Evolutionary conservation across 2,329 filamentous ascomycete species (phyloP), one percentile per base, ranked within the genome.

Genomic region (Seiridium unicorne): DNA sequence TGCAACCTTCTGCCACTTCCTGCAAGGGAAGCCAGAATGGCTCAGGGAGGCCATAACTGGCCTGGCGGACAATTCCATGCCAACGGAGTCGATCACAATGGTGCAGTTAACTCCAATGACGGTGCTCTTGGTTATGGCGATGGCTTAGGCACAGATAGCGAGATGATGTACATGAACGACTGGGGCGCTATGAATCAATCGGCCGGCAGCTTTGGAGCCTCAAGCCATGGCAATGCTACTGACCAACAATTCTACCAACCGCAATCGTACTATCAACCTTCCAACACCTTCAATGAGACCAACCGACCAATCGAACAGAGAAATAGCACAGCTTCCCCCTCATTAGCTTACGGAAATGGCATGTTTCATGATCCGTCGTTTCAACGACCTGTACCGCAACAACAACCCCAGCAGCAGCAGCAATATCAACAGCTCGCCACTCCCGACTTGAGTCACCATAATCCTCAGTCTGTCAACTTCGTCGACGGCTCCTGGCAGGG

Each of bases 321-420:
- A 9, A 46, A 18, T 11, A 11, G n/a, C 31, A 31, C 49, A 7
- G 42, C 54, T 3, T 40, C 44, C 9, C 54, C 40, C 18, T 18
- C 54, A 26, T 9, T 36, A 18, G 13, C 54, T 18, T 57, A 57
- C 31, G 40, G 31, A 8, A 47, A 46, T 47, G 7, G 42, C 11
- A 35, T 36, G 40, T 57, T 32, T 47, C 54, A 57, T 35, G 54
- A 57, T n/a, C 42, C 40, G 55, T 34, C 62, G 26, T 53, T 32
- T 55, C 62, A 62, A 42, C 42, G 53, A 18, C 46, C 40, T 38
- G 44, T 48, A 59, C 64, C 65, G 40, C 72, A 69, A 34, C 62
- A 68, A 44, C 69, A 64, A n/a, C 55, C 59, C n/a, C 59, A 36
- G 10, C 61, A 56, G 31, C 60, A 62, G n/a, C 60, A 60, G 3